phyloP scores from a whole-genome alignment of 345 rosid species.

The Erodium maritimum region DNA sequence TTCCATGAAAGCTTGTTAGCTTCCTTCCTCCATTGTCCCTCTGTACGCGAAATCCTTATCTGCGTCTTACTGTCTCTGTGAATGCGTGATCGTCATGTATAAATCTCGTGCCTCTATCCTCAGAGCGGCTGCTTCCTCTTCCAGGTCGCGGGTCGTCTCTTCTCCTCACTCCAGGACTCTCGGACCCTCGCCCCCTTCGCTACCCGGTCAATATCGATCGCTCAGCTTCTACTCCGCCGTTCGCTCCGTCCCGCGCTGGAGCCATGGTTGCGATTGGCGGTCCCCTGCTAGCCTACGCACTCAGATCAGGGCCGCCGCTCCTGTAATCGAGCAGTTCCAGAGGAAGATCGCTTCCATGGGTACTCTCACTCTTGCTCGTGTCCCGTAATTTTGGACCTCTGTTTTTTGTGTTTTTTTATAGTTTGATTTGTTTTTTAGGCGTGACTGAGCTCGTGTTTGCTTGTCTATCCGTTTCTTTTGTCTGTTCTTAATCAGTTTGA shows the following conservation, averaged over 20 bases:
- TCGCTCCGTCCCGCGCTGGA: slow-evolving; percentile 47
- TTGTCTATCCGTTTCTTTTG: background rate
- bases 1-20: too few species aligned
- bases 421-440: background rate
- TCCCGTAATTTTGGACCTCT: slow-evolving; percentile 3
- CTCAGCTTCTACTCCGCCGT: slow-evolving; percentile 26
- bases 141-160: slow-evolving; percentile 26
- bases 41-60: too few species aligned
- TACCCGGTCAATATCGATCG: slow-evolving; percentile 24
- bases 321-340: slow-evolving; percentile 38
- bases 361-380: slow-evolving; percentile 12
- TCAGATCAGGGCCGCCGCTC: slow-evolving; percentile 45
- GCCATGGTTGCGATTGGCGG: slow-evolving; percentile 47
- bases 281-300: slow-evolving; percentile 37
- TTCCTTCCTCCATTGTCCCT: too few species aligned
- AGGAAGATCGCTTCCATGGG: slow-evolving; percentile 63
- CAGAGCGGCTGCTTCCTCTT: slow-evolving; percentile 24
- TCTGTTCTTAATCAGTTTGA: background rate
- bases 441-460: background rate
- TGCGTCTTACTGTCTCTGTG: too few species aligned
- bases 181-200: slow-evolving; percentile 6
- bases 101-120: slow-evolving; percentile 32
- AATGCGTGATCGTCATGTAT: slow-evolving; percentile 38
- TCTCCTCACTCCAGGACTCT: slow-evolving; percentile 15
- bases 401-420: background rate